Percentiles rank a stretch among this genome's conserved stretches.
These are phyloP conservation scores for Metarhizium humberi DNA, from an alignment of 2,329 filamentous ascomycete species.

Conservation along the genomic window DNA sequence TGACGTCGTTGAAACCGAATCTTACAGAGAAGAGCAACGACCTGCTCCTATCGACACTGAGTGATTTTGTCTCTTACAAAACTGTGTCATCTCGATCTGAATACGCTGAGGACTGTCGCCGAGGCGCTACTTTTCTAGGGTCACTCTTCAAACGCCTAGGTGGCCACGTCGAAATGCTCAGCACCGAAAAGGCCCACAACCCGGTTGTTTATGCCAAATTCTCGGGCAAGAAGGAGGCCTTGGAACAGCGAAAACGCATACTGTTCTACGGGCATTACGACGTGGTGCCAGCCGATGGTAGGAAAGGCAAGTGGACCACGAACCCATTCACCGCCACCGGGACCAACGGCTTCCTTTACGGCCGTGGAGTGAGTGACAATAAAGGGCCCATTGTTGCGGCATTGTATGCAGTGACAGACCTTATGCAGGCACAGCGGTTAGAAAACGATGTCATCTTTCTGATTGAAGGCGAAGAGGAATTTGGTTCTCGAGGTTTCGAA, in stretches of 20 bases:
- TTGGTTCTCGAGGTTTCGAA: constrained; percentile 83
- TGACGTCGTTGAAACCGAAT: constrained; percentile 21
- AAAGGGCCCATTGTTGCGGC: constrained; percentile 94
- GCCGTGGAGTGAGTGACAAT: constrained; percentile 93
- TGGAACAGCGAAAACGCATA: constrained; percentile 67
- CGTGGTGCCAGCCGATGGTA: constrained; percentile 82
- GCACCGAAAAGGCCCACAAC: constrained; percentile 69
- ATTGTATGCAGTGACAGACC: constrained; percentile 83
- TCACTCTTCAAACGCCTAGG: constrained; percentile 88
- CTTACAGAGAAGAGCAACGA: constrained; percentile 32
- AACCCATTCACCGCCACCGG: constrained; percentile 89
- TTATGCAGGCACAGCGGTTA: constrained; percentile 74
- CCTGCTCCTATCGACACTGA: constrained; percentile 60
- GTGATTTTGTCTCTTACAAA: constrained; percentile 83
- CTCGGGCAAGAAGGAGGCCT: constrained; percentile 59
- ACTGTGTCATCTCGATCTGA: constrained; percentile 82
- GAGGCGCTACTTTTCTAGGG: constrained; percentile 84
- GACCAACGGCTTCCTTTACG: constrained; percentile 86
- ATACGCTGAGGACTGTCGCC: constrained; percentile 83
- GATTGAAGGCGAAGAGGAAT: constrained; percentile 95
- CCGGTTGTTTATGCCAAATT: constrained; percentile 93
- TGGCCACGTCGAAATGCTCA: constrained; percentile 82
- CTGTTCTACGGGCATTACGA: constrained; percentile 98
- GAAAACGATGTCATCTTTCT: constrained; percentile 87
- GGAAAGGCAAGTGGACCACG: constrained; percentile 71